Percentiles rank a stretch among this genome's conserved stretches.
Evolutionary conservation across 176 grass and related monocot genomes (phyloP).

Genomic region (Oryza meyeriana): DNA sequence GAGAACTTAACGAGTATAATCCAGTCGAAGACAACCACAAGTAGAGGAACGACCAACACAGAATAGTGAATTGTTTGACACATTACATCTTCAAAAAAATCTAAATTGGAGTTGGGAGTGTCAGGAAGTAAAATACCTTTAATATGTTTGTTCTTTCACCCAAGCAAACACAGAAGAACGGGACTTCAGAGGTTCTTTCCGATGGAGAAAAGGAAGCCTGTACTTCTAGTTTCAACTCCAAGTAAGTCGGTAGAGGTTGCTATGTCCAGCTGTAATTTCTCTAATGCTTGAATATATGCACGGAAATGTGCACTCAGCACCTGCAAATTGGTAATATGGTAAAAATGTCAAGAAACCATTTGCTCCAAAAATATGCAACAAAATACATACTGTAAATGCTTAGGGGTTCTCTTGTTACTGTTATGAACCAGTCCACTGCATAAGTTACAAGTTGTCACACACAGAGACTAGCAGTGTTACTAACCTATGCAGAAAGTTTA

Average conservation of each 20-base stretch:
- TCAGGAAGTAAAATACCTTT: constrained; percentile 58
- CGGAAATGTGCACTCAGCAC: constrained; percentile 96
- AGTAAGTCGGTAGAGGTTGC: constrained; percentile 91
- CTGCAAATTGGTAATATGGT: constrained; percentile 36
- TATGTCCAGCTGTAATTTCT: constrained; percentile 95
- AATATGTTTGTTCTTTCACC: constrained; percentile 95
- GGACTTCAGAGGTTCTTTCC: constrained; percentile 87
- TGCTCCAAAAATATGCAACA: constrained; percentile 5
- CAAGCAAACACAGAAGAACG: constrained; percentile 94
- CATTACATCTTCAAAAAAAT: background rate
- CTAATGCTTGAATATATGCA: constrained; percentile 96
- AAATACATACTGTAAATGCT: background rate
- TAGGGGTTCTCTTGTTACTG: constrained; percentile 7
- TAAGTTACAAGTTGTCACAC: background rate
- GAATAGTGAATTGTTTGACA: background rate
- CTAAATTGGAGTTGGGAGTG: background rate
- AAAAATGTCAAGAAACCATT: constrained; percentile 1
- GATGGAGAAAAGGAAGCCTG: constrained; percentile 83
- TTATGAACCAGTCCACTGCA: constrained; percentile 7
- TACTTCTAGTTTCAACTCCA: constrained; percentile 93
- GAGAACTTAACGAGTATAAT: background rate
- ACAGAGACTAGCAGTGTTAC: too few relatives aligned
- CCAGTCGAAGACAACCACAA: background rate
- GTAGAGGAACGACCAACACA: background rate
- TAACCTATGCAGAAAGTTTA: constrained; percentile 9